Conservation (phyloP, 495 filamentous ascomycete species). For the Penicillium lividum region DNA sequence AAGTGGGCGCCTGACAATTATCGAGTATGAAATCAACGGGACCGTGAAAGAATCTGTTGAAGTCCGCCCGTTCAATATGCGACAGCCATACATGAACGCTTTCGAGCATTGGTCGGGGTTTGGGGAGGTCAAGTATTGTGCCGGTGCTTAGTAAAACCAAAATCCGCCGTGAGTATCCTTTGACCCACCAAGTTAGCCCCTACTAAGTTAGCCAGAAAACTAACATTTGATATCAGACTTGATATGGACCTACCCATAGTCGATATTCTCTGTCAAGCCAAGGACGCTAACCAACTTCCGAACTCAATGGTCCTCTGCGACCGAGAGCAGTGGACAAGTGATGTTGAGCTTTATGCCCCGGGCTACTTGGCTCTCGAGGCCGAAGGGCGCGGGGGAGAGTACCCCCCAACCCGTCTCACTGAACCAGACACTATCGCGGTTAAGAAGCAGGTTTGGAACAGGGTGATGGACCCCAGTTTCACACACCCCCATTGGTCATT, state of each 20-base stretch:
- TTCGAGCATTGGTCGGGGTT: background rate
- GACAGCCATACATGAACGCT: background rate
- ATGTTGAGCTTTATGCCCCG: constrained; percentile 16
- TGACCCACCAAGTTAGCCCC: background rate
- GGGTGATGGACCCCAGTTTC: constrained; percentile 1
- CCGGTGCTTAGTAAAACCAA: background rate
- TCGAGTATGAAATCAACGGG: constrained; percentile 5
- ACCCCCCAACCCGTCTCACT: constrained; percentile 11
- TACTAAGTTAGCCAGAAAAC: background rate
- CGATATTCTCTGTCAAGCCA: constrained; percentile 12
- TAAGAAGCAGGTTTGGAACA: constrained; percentile 8
- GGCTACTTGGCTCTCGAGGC: constrained; percentile 15
- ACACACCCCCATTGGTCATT: constrained; percentile 1
- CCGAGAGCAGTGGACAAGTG: constrained; percentile 14
- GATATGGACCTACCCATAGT: constrained; percentile 15
- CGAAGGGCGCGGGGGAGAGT: constrained; percentile 13
- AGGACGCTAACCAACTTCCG: constrained; percentile 13
- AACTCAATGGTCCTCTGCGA: constrained; percentile 9
- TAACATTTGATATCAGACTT: constrained; percentile 7
- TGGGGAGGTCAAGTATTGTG: background rate
- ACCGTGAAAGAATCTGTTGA: constrained; percentile 6
- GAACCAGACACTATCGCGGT: background rate
- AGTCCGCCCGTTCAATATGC: constrained; percentile 6
- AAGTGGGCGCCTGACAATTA: constrained; percentile 5
- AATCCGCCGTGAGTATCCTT: background rate